Percentiles rank a stretch among this genome's conserved stretches.
Conservation (phyloP, 208 protist genomes). For the Tetramitus jugosus region DNA sequence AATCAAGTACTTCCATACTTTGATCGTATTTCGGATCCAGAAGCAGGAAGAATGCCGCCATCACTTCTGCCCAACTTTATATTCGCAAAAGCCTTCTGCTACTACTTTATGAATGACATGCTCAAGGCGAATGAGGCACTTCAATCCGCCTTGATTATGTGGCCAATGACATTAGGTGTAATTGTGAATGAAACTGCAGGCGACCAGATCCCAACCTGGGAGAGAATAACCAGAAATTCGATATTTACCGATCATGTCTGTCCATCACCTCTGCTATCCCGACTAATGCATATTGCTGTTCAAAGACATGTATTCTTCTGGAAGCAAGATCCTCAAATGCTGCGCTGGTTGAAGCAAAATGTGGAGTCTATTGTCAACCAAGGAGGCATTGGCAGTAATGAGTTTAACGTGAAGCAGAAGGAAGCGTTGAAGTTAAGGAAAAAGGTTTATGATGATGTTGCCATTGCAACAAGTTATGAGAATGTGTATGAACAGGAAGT, state of each 20-base stretch:
- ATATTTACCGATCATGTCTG: slow-evolving; percentile 7
- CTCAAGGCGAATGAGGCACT: neutral
- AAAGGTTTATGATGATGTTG: neutral
- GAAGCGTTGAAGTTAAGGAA: neutral
- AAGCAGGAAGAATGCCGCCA: neutral
- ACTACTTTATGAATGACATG: neutral
- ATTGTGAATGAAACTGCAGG: neutral
- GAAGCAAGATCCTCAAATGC: neutral
- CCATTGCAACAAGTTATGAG: neutral
- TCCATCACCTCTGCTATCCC: neutral
- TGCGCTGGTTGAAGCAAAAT: slow-evolving; percentile 2
- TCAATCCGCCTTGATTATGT: neutral
- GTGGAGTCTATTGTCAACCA: neutral
- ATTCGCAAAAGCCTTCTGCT: neutral
- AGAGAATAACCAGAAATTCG: neutral
- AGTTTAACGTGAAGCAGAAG: too few relatives aligned
- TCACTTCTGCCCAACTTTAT: slow-evolving; percentile 4
- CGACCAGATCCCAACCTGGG: neutral
- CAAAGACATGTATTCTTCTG: neutral
- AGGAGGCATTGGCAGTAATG: neutral
- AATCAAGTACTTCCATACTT: neutral
- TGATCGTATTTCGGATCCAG: too few relatives aligned
- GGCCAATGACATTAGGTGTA: neutral
- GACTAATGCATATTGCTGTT: neutral
- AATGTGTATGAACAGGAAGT: slow-evolving; percentile 7